phyloP scores from a whole-genome alignment of 306 rosid species.

The Inga oerstediana region DNA sequence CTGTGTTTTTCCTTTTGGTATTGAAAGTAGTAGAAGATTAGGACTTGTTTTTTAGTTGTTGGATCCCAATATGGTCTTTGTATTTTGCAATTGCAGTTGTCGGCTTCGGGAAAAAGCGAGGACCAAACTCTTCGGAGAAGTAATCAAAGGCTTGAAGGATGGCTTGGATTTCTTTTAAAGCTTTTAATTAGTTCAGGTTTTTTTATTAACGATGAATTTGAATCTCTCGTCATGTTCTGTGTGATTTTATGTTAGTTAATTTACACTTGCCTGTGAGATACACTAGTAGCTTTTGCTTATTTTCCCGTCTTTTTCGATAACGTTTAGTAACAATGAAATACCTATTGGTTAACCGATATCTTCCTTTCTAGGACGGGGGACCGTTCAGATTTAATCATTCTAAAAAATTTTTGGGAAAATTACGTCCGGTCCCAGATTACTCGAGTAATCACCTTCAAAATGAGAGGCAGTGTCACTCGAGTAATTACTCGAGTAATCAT shows the following conservation, averaged over 20 bases:
- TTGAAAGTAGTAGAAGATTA: not conserved
- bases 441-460: too few species aligned
- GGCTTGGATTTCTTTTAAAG: not conserved
- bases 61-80: not conserved
- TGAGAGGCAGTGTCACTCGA: too few species aligned
- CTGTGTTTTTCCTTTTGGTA: not conserved
- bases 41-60: not conserved
- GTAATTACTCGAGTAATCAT: too few species aligned
- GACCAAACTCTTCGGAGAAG: not conserved
- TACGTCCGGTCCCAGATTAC: too few species aligned
- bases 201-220: not conserved
- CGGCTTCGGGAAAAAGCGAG: slow-evolving; percentile 1
- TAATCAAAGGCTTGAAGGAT: not conserved
- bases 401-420: too few species aligned
- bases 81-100: not conserved
- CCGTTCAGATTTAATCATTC: too few species aligned
- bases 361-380: too few species aligned
- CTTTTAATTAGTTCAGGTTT: not conserved
- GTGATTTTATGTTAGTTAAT: not conserved
- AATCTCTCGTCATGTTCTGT: not conserved
- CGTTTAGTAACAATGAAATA: too few species aligned
- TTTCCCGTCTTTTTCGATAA: not conserved
- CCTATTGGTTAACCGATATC: not conserved
- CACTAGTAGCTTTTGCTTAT: not conserved
- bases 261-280: not conserved